Base-by-base conservation (phyloP, 169 alveolate genomes). In the Plasmodium fragile region DNA sequence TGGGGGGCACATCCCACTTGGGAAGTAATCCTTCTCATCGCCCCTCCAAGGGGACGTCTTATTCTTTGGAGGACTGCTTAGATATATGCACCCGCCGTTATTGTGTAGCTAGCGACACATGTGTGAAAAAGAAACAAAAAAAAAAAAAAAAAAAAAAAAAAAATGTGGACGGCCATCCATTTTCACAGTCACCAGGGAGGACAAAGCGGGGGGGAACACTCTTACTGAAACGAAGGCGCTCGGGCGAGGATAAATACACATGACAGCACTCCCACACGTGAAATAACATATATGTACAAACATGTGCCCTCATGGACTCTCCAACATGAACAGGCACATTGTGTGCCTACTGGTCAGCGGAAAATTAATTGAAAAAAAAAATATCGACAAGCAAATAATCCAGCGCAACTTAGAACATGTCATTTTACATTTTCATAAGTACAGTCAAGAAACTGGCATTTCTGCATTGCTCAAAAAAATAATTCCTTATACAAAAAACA, bases 331-430 rank as follows among this genome's bases (percentile, higher is more conserved):
- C 45, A 85, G 30, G 34, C 80, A 85, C 5, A 25, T 85, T 49
- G 65, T 72, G 13, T 41, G 69, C 30, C 18, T 69, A 13, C 32
- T 85, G 4, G 70, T 73, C 11, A 36, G 41, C 8, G 81, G 93
- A 7, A 85, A 77, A 85, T 41, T 85, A 13, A 2, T 55, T 7
- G 93, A 85, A 53, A 75, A 85, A 49, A 85, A 73, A 73, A 75
- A n/a, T 28, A 85, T 85, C 18, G 34, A 85, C 28, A 85, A 73
- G 30, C 11, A 75, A 8, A 34, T 85, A 45, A 73, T 85, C 39
- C 53, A 77, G 43, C 22, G 28, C 28, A 85, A 30, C 79, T 36
- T 85, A 22, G 85, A 85, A 65, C 52, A 85, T 1, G 43, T 85
- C 28, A 85, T 85, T 7, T 8, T 85, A n/a, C 28, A 85, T 73